Conservation (phyloP, 768 basidiomycete genomes). For the Ramaria sp. region DNA sequence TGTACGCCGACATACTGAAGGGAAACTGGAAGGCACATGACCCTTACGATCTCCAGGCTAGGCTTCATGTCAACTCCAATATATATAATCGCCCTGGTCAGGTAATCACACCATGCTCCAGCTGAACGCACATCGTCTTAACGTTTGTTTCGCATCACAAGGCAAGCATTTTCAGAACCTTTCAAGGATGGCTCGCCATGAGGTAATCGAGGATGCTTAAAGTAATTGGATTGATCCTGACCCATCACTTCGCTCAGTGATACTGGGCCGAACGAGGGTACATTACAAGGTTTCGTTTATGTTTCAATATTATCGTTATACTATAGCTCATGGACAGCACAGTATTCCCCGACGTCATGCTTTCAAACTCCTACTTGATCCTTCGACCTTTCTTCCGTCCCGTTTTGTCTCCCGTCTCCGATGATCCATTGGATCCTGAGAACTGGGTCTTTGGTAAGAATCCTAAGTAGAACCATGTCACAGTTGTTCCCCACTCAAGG, state of each 20-base stretch:
- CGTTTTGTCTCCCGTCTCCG: slow-evolving; percentile 26
- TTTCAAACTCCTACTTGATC: slow-evolving; percentile 64
- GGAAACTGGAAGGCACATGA: slow-evolving; percentile 59
- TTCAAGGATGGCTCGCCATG: slow-evolving; percentile 72
- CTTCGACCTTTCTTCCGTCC: slow-evolving; percentile 69
- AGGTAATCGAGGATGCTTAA: slow-evolving; percentile 27
- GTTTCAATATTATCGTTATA: neutral
- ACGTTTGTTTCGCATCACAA: neutral
- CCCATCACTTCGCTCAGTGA: slow-evolving; percentile 30
- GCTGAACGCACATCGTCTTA: neutral
- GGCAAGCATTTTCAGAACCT: slow-evolving; percentile 30
- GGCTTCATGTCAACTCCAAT: slow-evolving; percentile 50
- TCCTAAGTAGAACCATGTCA: neutral
- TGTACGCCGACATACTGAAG: slow-evolving; percentile 49
- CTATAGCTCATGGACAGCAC: slow-evolving; percentile 8
- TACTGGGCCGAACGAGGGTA: slow-evolving; percentile 60
- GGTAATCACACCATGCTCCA: slow-evolving; percentile 20
- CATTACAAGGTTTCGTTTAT: slow-evolving; percentile 26
- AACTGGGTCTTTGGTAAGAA: slow-evolving; percentile 43
- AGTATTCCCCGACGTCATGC: slow-evolving; percentile 54
- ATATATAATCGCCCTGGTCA: slow-evolving; percentile 50
- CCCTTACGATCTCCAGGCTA: slow-evolving; percentile 50
- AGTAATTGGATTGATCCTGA: no score
- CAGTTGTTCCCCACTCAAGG: neutral
- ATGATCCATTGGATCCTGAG: slow-evolving; percentile 35